phyloP scores from a whole-genome alignment of 441 rosid genomes.

The Eutrema salsugineum region DNA sequence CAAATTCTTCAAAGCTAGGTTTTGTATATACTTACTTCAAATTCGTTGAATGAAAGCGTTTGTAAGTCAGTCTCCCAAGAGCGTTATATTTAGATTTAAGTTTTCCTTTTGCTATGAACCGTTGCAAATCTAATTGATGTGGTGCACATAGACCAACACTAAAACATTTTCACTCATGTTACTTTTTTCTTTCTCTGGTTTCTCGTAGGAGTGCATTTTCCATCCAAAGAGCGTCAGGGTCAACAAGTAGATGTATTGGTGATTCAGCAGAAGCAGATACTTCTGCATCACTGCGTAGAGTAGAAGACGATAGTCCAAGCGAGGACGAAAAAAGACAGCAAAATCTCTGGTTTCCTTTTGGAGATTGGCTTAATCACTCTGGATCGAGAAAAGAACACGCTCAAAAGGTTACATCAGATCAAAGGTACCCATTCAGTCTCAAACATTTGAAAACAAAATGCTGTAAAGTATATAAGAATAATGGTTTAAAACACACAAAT shows the following conservation, averaged over 20 bases:
- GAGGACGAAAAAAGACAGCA: slow-evolving; percentile 37
- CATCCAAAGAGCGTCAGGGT: slow-evolving; percentile 52
- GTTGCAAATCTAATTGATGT: neutral
- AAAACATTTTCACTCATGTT: too few species aligned
- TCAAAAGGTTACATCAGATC: slow-evolving; percentile 31
- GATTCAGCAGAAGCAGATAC: slow-evolving; percentile 33
- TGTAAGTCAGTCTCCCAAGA: neutral
- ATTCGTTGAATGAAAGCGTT: neutral
- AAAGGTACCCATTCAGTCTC: slow-evolving; percentile 38
- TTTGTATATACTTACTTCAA: neutral
- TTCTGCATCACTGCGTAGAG: slow-evolving; percentile 33
- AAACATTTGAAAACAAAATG: neutral
- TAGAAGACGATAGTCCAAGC: slow-evolving; percentile 31
- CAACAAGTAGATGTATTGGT: slow-evolving; percentile 35
- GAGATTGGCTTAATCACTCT: slow-evolving; percentile 58
- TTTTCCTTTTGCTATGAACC: neutral
- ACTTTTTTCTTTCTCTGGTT: neutral
- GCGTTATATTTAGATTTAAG: neutral
- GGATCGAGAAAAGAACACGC: slow-evolving; percentile 38
- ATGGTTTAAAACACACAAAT: neutral
- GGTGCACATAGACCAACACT: neutral
- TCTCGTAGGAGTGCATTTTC: slow-evolving; percentile 71
- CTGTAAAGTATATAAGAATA: neutral
- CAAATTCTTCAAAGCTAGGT: neutral
- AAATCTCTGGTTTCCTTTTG: slow-evolving; percentile 55